These are phyloP conservation scores for Penicillium italicum DNA, from an alignment of 2,329 filamentous ascomycete genomes.

Conservation along the genomic window DNA sequence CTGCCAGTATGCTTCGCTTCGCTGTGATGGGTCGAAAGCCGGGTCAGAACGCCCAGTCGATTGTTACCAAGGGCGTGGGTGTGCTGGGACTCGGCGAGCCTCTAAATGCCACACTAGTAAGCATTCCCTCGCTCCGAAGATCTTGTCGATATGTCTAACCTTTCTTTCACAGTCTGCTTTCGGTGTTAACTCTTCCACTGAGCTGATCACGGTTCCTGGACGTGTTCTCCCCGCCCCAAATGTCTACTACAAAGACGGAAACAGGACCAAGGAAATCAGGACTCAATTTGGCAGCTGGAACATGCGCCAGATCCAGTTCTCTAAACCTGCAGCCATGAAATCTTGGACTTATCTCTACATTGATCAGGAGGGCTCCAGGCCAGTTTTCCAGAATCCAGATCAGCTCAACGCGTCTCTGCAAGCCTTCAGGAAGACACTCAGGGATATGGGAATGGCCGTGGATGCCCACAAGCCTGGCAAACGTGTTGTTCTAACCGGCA, in stretches of 20 bases:
- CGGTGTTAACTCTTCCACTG: slow-evolving; percentile 49
- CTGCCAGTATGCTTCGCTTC: slow-evolving; percentile 66
- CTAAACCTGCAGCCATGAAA: slow-evolving; percentile 43
- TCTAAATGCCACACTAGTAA: slow-evolving; percentile 45
- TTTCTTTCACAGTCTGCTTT: slow-evolving; percentile 48
- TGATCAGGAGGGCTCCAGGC: slow-evolving; percentile 1
- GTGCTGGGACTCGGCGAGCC: slow-evolving; percentile 56
- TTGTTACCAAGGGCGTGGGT: slow-evolving; percentile 54
- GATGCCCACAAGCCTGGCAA: slow-evolving; percentile 11
- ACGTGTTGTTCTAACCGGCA: slow-evolving; percentile 13
- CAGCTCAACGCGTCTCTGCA: slow-evolving; percentile 13
- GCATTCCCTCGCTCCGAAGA: slow-evolving; percentile 4
- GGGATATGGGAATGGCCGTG: slow-evolving; percentile 27
- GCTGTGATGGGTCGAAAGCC: slow-evolving; percentile 60
- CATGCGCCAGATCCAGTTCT: slow-evolving; percentile 57
- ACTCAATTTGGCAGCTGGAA: slow-evolving; percentile 64
- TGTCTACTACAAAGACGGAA: slow-evolving; percentile 54
- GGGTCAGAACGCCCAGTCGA: slow-evolving; percentile 62
- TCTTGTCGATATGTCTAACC: slow-evolving; percentile 20
- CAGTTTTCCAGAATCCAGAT: slow-evolving; percentile 4
- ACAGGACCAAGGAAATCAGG: slow-evolving; percentile 19
- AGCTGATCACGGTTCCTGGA: slow-evolving; percentile 68
- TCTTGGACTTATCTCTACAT: slow-evolving; percentile 32
- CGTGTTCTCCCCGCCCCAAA: slow-evolving; percentile 62
- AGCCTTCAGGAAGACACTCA: slow-evolving; percentile 24